These are phyloP conservation scores for Penicillium capsulatum DNA, from an alignment of 2,329 filamentous ascomycete species.

Conservation along the genomic window DNA sequence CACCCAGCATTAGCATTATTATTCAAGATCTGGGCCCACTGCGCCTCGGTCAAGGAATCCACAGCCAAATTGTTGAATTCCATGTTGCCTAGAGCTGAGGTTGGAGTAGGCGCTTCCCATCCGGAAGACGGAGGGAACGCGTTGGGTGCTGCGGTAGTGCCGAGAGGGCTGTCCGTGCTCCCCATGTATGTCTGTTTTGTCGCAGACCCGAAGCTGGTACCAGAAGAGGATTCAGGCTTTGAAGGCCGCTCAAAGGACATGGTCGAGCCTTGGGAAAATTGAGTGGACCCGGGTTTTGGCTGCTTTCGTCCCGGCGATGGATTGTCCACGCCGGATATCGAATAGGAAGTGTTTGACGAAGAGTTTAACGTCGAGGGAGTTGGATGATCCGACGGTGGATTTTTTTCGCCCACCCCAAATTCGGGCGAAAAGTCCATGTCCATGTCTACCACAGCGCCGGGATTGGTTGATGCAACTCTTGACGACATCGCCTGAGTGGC, in stretches of 20 bases:
- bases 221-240: slow-evolving; percentile 14
- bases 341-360: slow-evolving; percentile 37
- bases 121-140: slow-evolving; percentile 25
- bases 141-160: slow-evolving; percentile 19
- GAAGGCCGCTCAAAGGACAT: slow-evolving; percentile 17
- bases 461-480: slow-evolving; percentile 1
- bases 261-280: slow-evolving; percentile 10
- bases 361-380: slow-evolving; percentile 36
- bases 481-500: slow-evolving; percentile 4
- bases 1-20: slow-evolving; percentile 19
- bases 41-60: slow-evolving; percentile 30
- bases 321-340: slow-evolving; percentile 28
- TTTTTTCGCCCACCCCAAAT: slow-evolving; percentile 29
- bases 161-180: slow-evolving; percentile 13
- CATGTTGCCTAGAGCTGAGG: slow-evolving; percentile 11
- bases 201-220: slow-evolving; percentile 14
- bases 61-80: slow-evolving; percentile 22
- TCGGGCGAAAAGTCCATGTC: slow-evolving; percentile 35
- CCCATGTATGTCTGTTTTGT: slow-evolving; percentile 16
- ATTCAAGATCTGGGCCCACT: slow-evolving; percentile 35
- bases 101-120: slow-evolving; percentile 30
- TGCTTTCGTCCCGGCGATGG: slow-evolving; percentile 24
- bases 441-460: slow-evolving; percentile 14
- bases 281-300: slow-evolving; percentile 13
- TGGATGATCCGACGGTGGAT: slow-evolving; percentile 33